Base-by-base conservation (phyloP, 1,139 yeast genomes). In the Pichia norvegensis region DNA sequence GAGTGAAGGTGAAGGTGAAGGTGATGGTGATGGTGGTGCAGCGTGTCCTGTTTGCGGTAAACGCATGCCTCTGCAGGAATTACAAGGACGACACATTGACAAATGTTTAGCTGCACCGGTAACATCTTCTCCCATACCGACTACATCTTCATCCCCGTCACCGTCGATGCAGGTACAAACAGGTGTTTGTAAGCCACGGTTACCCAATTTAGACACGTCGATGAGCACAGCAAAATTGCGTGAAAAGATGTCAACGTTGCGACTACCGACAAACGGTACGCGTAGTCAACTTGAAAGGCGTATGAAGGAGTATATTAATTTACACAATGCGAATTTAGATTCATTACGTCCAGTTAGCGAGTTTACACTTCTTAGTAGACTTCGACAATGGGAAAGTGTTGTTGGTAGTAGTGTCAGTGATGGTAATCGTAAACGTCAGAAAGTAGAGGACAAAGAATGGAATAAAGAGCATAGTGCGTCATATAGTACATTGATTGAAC, bases 301-400 rank as follows among this genome's bases (percentile, higher is more conserved):
- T 40, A 85, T 84, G 60, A 79, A 79, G 49, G 95, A 90, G 53
- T 90, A 81, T 68, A 79, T 85, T 50, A 78, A 83, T 33, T 61
- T 88, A 16, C 85, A 81, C 78, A 90, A 90, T 58, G 82, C 96
- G 17, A 88, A 88, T 57, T 72, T 81, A 43, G 97, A 88, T 58
- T 74, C 88, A n/a, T 69, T 76, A 42, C 70, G 69, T 27, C 97
- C 96, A 0, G 76, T 75, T 5, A 64, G 77, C 19, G 79, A 77
- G 27, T 64, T 67, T 40, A 73, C 76, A 5, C 61, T 90, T 40
- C 67, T 76, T 43, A 76, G 73, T 47, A 74, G 73, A 49, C 67
- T 90, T 42, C 64, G 67, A 27, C 78, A 77, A 54, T 85, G 96
- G 95, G 97, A 90, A 56, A 60, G 20, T 19, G 20, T 35, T 3